Conservation (phyloP, 371 early-diverging fungal species). For the Nematocida parisii region DNA sequence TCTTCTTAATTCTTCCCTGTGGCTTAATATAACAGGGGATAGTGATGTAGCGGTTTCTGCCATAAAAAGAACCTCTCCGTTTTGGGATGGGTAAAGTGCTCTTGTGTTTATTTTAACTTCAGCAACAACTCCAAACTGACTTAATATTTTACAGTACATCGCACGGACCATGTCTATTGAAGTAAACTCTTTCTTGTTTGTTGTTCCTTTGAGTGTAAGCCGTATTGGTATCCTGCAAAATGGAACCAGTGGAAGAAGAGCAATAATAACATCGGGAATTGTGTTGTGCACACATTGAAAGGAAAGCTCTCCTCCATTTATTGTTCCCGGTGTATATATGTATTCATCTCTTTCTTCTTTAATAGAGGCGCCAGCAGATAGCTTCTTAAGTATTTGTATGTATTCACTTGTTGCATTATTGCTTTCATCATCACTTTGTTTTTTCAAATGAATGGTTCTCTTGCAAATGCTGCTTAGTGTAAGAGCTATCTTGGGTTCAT, state of each 20-base stretch:
- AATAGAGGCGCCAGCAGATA: background rate
- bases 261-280: background rate
- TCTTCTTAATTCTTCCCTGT: constrained; percentile 25
- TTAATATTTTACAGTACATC: constrained; percentile 43
- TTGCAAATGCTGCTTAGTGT: constrained; percentile 15
- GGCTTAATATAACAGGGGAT: constrained; percentile 5
- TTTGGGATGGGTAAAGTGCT: constrained; percentile 28
- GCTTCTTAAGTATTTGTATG: background rate
- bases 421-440: background rate
- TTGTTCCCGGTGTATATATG: constrained; percentile 7
- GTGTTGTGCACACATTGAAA: constrained; percentile 12
- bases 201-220: background rate
- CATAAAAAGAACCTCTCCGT: constrained; percentile 44
- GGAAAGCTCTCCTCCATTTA: constrained; percentile 1
- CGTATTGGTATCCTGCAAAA: constrained; percentile 19
- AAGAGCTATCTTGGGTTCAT: constrained; percentile 9
- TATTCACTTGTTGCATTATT: constrained; percentile 3
- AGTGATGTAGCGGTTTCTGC: background rate
- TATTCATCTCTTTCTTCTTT: background rate
- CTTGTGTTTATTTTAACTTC: constrained; percentile 39
- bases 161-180: constrained; percentile 35
- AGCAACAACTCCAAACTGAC: constrained; percentile 36
- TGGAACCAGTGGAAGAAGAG: background rate
- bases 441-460: background rate
- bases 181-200: background rate